These are phyloP conservation scores for Fusarium burgessii DNA, from an alignment of 2,329 filamentous ascomycete genomes.

Conservation along the genomic window DNA sequence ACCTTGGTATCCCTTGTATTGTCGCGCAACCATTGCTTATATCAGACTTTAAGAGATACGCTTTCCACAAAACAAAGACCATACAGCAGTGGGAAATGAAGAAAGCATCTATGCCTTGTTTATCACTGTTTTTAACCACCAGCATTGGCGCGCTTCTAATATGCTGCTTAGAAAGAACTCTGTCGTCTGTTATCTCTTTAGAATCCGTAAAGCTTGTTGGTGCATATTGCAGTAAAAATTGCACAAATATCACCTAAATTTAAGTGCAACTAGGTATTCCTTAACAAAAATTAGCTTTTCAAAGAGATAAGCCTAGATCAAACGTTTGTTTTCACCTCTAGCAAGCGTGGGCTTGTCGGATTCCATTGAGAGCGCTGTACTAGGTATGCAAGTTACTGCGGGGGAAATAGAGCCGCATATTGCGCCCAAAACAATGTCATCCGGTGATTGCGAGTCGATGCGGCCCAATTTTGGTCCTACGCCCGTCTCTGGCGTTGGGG, in stretches of 20 bases:
- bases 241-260: no score
- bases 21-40: neutral
- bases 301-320: neutral
- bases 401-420: no score
- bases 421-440: neutral
- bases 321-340: neutral
- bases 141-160: neutral
- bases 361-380: neutral
- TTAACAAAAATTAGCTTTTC: no score
- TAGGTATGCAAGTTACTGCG: neutral
- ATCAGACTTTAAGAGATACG: neutral
- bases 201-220: no score
- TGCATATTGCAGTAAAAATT: no score
- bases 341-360: no score
- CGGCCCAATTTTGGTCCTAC: neutral
- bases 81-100: neutral
- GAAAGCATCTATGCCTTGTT: neutral
- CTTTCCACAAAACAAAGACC: neutral
- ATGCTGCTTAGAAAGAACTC: neutral
- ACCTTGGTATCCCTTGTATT: neutral
- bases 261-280: no score
- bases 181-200: neutral
- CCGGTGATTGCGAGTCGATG: neutral
- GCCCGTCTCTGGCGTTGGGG: neutral
- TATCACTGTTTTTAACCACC: neutral